Evolutionary conservation across 805 yeast species (phyloP), one percentile per base, ranked within the genome.

Genomic region (Candida anglica): DNA sequence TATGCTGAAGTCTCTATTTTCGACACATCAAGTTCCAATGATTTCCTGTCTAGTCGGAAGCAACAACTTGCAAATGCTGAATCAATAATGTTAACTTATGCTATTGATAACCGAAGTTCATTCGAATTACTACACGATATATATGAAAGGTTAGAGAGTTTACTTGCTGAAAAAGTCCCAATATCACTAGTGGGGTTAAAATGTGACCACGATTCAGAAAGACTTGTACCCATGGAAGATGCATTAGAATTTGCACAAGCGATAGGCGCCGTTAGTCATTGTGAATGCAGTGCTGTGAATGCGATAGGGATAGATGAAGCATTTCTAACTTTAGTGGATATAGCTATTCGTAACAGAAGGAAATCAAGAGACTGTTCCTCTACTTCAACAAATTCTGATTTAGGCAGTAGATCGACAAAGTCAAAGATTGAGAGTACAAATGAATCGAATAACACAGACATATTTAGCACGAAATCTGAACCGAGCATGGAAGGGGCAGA

Each of bases 161-260:
- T 58, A 3, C 43, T 60, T 28, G 41, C 35, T 0, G 47, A 46
- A 3, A 32, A 50, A 23, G 65, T 66, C 9, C 63, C 63, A 0
- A 40, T 60, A 4, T 50, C 54, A 2, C 35, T 66, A 9, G 62
- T 52, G 14, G 66, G 59, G 1, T 43, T 61, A 14, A 59, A 58
- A 33, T 28, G 46, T 17, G 69, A 64, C 30, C 28, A 37, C 13
- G 48, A 41, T 5, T 37, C 35, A 1, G 46, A 44, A n/a, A 43
- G 65, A 19, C 58, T 52, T 28, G 65, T 66, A 1, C 36, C 44
- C 28, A 43, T 24, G 28, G 50, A 49, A 1, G 63, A 64, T 34
- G 69, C 63, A 1, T 17, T 35, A 15, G 47, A 37, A n/a, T 51
- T 63, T 19, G 58, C 64, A 9, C 19, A 41, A 5, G 24, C 41